phyloP scores from a whole-genome alignment of 441 rosid species.

The Brassica balearica region DNA sequence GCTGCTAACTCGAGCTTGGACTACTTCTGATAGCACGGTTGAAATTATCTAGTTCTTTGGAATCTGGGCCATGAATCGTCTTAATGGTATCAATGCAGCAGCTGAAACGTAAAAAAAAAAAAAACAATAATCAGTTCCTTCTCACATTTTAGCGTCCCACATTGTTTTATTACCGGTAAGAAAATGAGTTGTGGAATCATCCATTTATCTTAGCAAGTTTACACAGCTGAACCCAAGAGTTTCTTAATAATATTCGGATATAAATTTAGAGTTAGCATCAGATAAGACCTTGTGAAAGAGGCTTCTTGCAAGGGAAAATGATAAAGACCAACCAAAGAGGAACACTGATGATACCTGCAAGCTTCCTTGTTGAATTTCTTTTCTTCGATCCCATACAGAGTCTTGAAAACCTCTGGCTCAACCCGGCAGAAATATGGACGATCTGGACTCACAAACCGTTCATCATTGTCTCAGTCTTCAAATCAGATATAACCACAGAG shows the following conservation, averaged over 20 bases:
- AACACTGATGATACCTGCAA: slow-evolving; percentile 50
- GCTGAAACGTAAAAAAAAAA: slow-evolving; percentile 42
- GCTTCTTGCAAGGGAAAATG: not conserved
- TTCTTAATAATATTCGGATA: not conserved
- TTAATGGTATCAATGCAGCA: slow-evolving; percentile 76
- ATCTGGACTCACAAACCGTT: slow-evolving; percentile 43
- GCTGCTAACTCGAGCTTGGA: slow-evolving; percentile 36
- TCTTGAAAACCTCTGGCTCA: slow-evolving; percentile 61
- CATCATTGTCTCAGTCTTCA: not conserved
- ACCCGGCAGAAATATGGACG: slow-evolving; percentile 92
- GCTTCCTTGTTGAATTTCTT: slow-evolving; percentile 80
- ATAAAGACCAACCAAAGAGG: not conserved
- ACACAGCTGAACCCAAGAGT: not conserved
- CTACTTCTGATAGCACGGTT: slow-evolving; percentile 47
- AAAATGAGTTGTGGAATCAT: not conserved
- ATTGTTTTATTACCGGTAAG: not conserved
- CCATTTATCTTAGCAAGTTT: not conserved
- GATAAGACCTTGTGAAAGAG: too few relatives aligned
- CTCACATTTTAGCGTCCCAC: not conserved
- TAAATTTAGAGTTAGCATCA: too few relatives aligned
- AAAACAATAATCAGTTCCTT: not conserved
- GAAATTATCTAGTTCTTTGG: slow-evolving; percentile 65
- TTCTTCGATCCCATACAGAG: slow-evolving; percentile 60
- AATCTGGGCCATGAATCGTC: slow-evolving; percentile 64
- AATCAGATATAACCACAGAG: not conserved